phyloP scores from a whole-genome alignment of 495 filamentous ascomycete species.

The Podospora bellae-mahoneyi region DNA sequence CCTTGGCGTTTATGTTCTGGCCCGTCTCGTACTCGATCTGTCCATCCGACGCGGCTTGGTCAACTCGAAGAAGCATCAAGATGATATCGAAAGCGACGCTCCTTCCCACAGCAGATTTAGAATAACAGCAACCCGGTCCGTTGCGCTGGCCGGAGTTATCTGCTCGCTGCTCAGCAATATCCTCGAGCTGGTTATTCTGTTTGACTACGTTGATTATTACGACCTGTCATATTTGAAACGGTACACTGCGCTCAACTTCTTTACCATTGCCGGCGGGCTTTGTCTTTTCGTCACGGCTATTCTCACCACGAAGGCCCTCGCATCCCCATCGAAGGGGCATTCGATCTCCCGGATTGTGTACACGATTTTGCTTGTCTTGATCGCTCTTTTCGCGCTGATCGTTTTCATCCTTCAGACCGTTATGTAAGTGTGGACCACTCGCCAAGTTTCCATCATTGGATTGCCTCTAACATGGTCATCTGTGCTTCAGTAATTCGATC shows the following conservation, averaged over 20 bases:
- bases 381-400: background rate
- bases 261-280: background rate
- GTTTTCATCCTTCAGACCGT: background rate
- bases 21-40: background rate
- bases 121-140: background rate
- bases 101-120: background rate
- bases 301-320: background rate
- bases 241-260: background rate
- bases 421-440: background rate
- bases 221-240: background rate
- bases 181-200: background rate
- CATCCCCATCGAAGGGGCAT: background rate
- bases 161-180: background rate
- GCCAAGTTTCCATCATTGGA: background rate
- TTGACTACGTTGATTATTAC: background rate
- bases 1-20: background rate
- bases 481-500: background rate
- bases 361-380: background rate
- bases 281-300: background rate
- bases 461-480: background rate
- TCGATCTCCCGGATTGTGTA: background rate
- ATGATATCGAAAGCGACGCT: background rate
- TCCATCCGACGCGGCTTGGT: background rate
- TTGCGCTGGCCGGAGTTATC: background rate
- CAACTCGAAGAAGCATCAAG: background rate